Evolutionary conservation across 75 land plant genomes (phyloP), one percentile per base, ranked within the genome.

Genomic region (Pinus tabuliformis): DNA sequence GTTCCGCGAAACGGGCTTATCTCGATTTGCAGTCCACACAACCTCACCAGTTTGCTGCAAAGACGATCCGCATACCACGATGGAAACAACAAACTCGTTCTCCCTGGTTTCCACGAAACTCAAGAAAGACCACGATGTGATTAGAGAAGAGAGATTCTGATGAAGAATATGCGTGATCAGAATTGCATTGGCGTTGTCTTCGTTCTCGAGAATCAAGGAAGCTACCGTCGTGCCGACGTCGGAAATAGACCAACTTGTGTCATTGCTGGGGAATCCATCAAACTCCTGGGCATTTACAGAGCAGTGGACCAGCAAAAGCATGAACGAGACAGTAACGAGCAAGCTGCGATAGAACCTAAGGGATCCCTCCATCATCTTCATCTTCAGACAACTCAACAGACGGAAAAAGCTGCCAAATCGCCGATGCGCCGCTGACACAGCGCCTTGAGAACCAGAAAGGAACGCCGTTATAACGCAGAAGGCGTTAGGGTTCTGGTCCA

Each of bases 21-120:
- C 73, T 4, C 52, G 7, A 16, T 76, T 76, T 5, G 78, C 78
- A 39, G 49, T 52, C 78, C 78, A 76, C 28, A 75, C 76, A 21
- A 73, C 12, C 49, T 37, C 22, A 6, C 74, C 74, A 6, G 3
- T 24, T 16, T 59, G 59, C 70, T 65, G 70, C 18, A 36, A 5
- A 20, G 36, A 17, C 8, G 70, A 16, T 65, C 70, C 70, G 0
- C 42, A 65, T 1, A 33, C 21, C n/a, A 65, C 70, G 0, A 65
- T 6, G 42, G n/a, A 65, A 6, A 65, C 5, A 37, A 33, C 15
- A 17, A 37, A 65, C 15, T 65, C n/a, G 18, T 30, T 7, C 1
- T 16, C 1, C 2, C 9, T 37, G 8, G 39, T 17, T 65, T 65
- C 70, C 70, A 65, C 39, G 2, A 65, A 65, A 18, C 8, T 33